Evolutionary conservation across 148 eudicot genomes (phyloP).

Genomic region (Beta vulgaris): DNA sequence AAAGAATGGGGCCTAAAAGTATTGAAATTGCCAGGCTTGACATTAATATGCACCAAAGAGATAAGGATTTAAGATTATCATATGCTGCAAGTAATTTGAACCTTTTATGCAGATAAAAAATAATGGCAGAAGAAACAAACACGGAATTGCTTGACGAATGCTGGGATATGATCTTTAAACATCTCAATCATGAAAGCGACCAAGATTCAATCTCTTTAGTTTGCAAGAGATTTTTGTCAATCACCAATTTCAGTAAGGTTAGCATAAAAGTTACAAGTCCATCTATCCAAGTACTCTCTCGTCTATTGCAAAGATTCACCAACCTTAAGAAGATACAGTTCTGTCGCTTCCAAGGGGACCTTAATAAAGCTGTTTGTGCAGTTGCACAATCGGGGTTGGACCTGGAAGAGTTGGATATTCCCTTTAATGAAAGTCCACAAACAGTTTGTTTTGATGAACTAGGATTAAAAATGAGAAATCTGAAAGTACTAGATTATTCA

Average conservation of each 20-base stretch:
- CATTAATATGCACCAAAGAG: no score
- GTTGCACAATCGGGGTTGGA: constrained; percentile 26
- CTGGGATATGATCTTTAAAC: constrained; percentile 23
- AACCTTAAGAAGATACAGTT: constrained; percentile 22
- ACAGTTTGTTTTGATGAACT: constrained; percentile 18
- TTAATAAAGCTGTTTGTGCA: constrained; percentile 16
- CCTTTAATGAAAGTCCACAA: constrained; percentile 13
- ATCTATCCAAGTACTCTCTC: constrained; percentile 18
- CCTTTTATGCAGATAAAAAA: not conserved
- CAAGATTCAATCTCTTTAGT: constrained; percentile 26
- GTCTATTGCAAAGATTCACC: constrained; percentile 20
- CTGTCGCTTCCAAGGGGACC: constrained; percentile 18
- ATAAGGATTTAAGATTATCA: no score
- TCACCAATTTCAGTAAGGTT: not conserved
- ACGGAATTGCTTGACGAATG: constrained; percentile 23
- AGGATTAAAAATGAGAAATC: constrained; percentile 21
- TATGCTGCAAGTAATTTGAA: not conserved
- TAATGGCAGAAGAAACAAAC: constrained; percentile 5
- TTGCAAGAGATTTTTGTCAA: constrained; percentile 25
- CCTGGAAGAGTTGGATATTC: constrained; percentile 27
- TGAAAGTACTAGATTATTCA: constrained; percentile 24
- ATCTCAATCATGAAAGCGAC: constrained; percentile 4
- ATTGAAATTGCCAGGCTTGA: no score
- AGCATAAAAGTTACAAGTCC: constrained; percentile 10
- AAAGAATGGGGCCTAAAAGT: no score